These are phyloP conservation scores for Cercophora scortea DNA, from an alignment of 495 filamentous ascomycete species.

Conservation along the genomic window DNA sequence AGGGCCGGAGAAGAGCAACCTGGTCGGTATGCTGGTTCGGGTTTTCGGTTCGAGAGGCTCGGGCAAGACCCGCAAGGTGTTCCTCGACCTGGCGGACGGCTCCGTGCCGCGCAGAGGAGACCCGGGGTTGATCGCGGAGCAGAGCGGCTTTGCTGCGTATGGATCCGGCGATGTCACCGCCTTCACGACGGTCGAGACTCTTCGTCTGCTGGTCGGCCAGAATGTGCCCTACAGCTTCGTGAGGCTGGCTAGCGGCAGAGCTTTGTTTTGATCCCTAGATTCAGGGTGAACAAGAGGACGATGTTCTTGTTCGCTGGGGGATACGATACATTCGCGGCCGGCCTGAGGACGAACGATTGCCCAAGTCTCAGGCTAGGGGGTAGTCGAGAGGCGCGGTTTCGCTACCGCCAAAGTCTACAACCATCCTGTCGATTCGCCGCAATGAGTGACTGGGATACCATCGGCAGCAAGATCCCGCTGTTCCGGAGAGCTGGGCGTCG, in stretches of 20 bases:
- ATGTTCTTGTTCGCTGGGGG: no score
- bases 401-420: no score
- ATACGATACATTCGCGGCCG: no score
- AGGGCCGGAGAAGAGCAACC: constrained; percentile 65
- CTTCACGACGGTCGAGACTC: constrained; percentile 74
- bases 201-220: constrained; percentile 70
- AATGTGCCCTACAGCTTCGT: constrained; percentile 87
- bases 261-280: constrained; percentile 44
- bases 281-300: no score
- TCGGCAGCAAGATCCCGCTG: no score
- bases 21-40: constrained; percentile 71
- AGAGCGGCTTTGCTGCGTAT: constrained; percentile 70
- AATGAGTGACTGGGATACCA: no score
- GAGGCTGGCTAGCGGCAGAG: constrained; percentile 62
- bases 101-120: constrained; percentile 52
- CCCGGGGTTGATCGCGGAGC: constrained; percentile 57
- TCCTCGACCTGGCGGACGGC: constrained; percentile 69
- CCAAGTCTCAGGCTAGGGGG: no score
- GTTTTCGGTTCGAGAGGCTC: constrained; percentile 49
- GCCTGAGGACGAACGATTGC: no score
- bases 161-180: constrained; percentile 70
- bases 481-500: no score
- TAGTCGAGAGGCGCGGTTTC: no score
- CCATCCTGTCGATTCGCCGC: no score
- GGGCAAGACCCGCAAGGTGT: constrained; percentile 62